Percentiles rank a stretch among this genome's conserved stretches.
Conservation (phyloP, 495 filamentous ascomycete species). For the Paragyromitra xinjiangensis region DNA sequence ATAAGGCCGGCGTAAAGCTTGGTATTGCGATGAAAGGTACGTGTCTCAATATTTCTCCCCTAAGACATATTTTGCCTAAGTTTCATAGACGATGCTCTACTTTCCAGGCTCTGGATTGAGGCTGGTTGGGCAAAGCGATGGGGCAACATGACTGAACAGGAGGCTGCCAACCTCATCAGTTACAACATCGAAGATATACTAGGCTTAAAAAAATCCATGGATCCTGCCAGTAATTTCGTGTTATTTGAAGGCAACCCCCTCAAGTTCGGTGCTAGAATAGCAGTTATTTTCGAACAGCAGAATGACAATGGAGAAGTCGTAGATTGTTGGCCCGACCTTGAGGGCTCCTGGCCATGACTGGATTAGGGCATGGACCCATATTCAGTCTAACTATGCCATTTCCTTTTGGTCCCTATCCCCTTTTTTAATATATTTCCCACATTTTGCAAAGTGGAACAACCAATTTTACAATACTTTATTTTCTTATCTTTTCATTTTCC, state of each 20-base stretch:
- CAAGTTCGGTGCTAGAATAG: conserved; percentile 16
- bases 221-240: conserved; percentile 3
- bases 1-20: conserved; percentile 59
- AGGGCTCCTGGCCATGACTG: neutral
- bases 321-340: conserved; percentile 1
- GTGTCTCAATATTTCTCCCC: neutral
- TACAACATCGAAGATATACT: conserved; percentile 24
- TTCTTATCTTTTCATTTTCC: neutral
- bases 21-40: conserved; percentile 53
- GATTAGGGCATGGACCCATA: neutral
- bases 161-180: conserved; percentile 15
- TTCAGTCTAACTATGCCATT: neutral
- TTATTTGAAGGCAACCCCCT: conserved; percentile 20
- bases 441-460: neutral
- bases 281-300: conserved; percentile 2
- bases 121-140: conserved; percentile 55
- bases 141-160: conserved; percentile 13
- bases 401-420: neutral
- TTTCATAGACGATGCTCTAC: conserved; percentile 43
- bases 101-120: conserved; percentile 57
- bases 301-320: neutral
- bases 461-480: neutral
- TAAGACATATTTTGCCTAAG: neutral
- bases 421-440: neutral
- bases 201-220: neutral